Percentiles rank a stretch among this genome's conserved stretches.
Evolutionary conservation across 768 basidiomycete species (phyloP).

Genomic region (Leucocoprinus birnbaumii): DNA sequence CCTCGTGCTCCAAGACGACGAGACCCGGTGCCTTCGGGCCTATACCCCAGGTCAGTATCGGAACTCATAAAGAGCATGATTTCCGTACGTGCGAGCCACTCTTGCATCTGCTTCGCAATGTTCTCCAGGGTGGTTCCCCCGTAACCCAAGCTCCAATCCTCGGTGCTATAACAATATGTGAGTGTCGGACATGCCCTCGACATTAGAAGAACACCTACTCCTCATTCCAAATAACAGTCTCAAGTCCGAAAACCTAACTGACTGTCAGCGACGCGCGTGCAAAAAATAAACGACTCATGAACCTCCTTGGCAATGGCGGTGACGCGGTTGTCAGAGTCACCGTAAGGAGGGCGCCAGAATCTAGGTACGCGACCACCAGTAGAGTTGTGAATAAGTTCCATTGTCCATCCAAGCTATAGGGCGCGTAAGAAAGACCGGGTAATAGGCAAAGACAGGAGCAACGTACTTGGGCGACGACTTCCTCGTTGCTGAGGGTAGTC

Average conservation of each 20-base stretch:
- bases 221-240: constrained; percentile 87
- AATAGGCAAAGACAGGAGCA: background rate
- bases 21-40: constrained; percentile 78
- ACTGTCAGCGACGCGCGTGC: background rate
- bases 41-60: constrained; percentile 7
- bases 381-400: constrained; percentile 75
- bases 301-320: constrained; percentile 83
- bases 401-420: constrained; percentile 72
- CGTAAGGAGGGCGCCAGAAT: constrained; percentile 90
- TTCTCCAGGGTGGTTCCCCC: constrained; percentile 39
- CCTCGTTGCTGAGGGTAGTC: constrained; percentile 70
- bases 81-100: constrained; percentile 52
- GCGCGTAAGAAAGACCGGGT: background rate
- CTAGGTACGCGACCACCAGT: constrained; percentile 68
- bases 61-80: background rate
- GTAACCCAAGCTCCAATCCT: constrained; percentile 68
- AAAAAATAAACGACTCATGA: background rate
- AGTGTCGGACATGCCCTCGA: constrained; percentile 3
- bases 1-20: constrained; percentile 84
- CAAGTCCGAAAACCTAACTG: constrained; percentile 64
- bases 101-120: constrained; percentile 47
- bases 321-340: constrained; percentile 82
- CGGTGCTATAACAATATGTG: constrained; percentile 42
- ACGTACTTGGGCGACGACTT: constrained; percentile 62
- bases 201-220: constrained; percentile 49